A percentile compares a stretch with the other conserved stretches of the same genome.
Evolutionary conservation across 139 green algal species (phyloP).

Genomic region (Trebouxia sp.): DNA sequence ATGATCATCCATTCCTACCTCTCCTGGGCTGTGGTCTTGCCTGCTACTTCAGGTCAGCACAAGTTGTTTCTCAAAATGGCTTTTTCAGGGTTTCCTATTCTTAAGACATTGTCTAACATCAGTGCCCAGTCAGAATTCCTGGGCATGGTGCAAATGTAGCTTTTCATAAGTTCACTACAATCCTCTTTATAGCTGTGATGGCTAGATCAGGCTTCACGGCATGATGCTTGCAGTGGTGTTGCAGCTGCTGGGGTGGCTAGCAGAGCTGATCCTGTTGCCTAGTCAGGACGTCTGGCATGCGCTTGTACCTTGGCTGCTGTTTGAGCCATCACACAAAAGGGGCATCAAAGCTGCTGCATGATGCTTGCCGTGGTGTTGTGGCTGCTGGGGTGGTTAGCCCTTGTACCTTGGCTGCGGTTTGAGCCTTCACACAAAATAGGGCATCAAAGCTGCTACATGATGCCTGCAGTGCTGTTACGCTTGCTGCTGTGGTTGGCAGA

Average conservation of each 20-base stretch:
- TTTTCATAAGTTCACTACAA: not conserved
- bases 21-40: slow-evolving; percentile 65
- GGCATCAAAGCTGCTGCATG: too few species aligned
- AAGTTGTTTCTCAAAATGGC: not conserved
- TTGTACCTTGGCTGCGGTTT: too few species aligned
- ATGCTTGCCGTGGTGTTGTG: slow-evolving; percentile 30
- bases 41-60: slow-evolving; percentile 35
- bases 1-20: slow-evolving; percentile 61
- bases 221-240: slow-evolving; percentile 14
- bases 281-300: slow-evolving; percentile 45
- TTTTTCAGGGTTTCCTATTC: not conserved
- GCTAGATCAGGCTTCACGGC: not conserved
- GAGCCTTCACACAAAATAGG: too few species aligned
- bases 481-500: slow-evolving; percentile 36
- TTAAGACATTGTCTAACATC: not conserved
- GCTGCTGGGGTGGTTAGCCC: slow-evolving; percentile 34
- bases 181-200: not conserved
- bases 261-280: slow-evolving; percentile 40
- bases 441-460: too few species aligned
- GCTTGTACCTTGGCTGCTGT: too few species aligned
- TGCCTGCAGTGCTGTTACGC: slow-evolving; percentile 33
- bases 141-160: not conserved
- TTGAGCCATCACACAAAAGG: too few species aligned
- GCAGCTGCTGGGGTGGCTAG: slow-evolving; percentile 37
- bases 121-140: not conserved